A percentile compares a stretch with the other conserved stretches of the same genome.
Evolutionary conservation across 1,139 yeast genomes (phyloP).

Genomic region (Maudiozyma humilis): DNA sequence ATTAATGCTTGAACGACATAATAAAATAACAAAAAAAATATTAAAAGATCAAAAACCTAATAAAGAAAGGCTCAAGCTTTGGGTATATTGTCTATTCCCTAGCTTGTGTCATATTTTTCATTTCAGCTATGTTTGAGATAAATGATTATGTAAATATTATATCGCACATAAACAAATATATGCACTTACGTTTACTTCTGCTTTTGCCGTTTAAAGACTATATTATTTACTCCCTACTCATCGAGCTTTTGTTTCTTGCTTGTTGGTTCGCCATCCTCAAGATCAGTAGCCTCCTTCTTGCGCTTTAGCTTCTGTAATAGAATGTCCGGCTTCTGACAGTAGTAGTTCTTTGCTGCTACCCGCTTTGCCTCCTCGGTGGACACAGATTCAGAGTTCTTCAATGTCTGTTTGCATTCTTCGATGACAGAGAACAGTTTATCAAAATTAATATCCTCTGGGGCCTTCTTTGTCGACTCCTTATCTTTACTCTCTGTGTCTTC

Average conservation of each 20-base stretch:
- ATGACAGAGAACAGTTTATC: constrained; percentile 41
- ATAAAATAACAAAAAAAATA: not conserved
- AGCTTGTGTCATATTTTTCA: not conserved
- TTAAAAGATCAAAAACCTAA: not conserved
- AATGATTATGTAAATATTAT: constrained; percentile 9
- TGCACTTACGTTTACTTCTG: constrained; percentile 1
- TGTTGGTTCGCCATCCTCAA: constrained; percentile 5
- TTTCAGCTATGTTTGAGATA: constrained; percentile 1
- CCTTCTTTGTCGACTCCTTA: constrained; percentile 6
- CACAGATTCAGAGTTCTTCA: constrained; percentile 39
- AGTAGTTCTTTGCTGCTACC: constrained; percentile 57
- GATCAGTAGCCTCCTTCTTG: constrained; percentile 11
- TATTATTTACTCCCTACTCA: not conserved
- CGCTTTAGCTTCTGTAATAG: constrained; percentile 33
- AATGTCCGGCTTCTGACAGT: constrained; percentile 50
- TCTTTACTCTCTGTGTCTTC: constrained; percentile 13
- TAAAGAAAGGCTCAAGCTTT: not conserved
- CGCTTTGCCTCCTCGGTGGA: constrained; percentile 52
- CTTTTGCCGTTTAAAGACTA: not conserved
- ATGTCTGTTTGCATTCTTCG: constrained; percentile 41
- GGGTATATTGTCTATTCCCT: not conserved
- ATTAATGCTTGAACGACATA: constrained; percentile 21
- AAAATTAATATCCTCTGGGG: constrained; percentile 26
- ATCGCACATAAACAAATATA: constrained; percentile 1
- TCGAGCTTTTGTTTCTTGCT: constrained; percentile 12